phyloP scores from a whole-genome alignment of 331 rosid species.

The Quercus lobata region DNA sequence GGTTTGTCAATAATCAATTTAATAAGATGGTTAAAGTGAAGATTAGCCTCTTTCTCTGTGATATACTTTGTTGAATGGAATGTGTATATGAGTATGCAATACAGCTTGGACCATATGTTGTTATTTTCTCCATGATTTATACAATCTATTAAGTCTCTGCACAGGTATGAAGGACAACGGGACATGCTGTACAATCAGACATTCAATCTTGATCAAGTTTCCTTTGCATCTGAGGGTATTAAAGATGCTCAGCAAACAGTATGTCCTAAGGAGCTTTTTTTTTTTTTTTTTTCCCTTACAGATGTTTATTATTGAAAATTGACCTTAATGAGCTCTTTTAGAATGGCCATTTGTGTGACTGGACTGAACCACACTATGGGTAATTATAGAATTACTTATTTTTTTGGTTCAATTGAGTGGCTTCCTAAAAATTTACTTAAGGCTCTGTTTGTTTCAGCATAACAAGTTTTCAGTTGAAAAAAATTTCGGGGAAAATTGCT shows the following conservation, averaged over 20 bases:
- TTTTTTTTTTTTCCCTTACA: neutral
- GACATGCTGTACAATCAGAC: constrained; percentile 98
- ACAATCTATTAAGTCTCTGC: constrained; percentile 12
- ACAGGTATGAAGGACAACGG: constrained; percentile 98
- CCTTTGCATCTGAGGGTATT: constrained; percentile 84
- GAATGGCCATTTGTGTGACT: neutral
- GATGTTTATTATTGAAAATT: neutral
- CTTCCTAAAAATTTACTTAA: neutral
- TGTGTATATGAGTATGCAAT: neutral
- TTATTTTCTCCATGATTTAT: neutral
- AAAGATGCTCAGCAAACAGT: constrained; percentile 98
- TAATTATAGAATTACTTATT: neutral
- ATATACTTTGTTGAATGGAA: no score
- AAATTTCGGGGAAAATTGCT: no score
- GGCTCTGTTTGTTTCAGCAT: no score
- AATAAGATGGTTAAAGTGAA: no score
- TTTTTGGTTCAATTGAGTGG: neutral
- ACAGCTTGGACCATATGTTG: neutral
- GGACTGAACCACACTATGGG: neutral
- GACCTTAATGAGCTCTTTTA: neutral
- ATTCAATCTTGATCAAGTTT: constrained; percentile 94
- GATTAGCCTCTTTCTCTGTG: no score
- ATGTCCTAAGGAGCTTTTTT: constrained; percentile 24
- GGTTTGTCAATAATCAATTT: no score
- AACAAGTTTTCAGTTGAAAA: no score